Conservation (phyloP, 2,329 filamentous ascomycete genomes). For the Lachnellula willkommii region DNA sequence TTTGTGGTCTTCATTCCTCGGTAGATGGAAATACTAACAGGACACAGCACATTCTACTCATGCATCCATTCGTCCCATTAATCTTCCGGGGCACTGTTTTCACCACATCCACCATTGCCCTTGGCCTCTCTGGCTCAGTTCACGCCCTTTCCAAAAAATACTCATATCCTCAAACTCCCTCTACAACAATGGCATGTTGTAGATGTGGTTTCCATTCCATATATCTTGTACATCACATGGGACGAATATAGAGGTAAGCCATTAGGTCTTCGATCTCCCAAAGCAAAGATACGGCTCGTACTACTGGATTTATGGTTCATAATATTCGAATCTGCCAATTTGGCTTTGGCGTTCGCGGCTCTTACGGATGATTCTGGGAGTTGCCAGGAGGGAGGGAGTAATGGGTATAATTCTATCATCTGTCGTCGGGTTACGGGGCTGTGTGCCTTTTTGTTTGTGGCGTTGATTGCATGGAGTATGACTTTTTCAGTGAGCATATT, state of each 20-base stretch:
- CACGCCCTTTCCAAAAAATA: conserved; percentile 45
- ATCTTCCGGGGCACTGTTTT: conserved; percentile 78
- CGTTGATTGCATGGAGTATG: conserved; percentile 80
- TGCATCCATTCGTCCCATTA: conserved; percentile 68
- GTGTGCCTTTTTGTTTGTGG: conserved; percentile 72
- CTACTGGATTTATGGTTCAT: conserved; percentile 94
- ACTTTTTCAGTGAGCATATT: conserved; percentile 86
- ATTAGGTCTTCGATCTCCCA: conserved; percentile 75
- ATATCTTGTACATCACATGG: conserved; percentile 88
- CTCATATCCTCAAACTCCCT: conserved; percentile 57
- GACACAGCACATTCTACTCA: conserved; percentile 26
- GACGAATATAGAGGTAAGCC: conserved; percentile 96
- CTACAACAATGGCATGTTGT: conserved; percentile 81
- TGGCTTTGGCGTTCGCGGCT: conserved; percentile 82
- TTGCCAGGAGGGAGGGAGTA: conserved; percentile 42
- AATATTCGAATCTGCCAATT: conserved; percentile 91
- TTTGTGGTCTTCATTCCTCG: conserved; percentile 8
- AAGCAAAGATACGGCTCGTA: conserved; percentile 82
- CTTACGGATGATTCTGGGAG: conserved; percentile 58
- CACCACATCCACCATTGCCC: conserved; percentile 72
- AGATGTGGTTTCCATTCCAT: conserved; percentile 81
- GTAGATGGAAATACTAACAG: conserved; percentile 6
- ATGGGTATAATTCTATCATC: conserved; percentile 40
- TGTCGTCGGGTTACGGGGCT: conserved; percentile 64
- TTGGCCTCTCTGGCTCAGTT: conserved; percentile 73